A percentile compares a stretch with the other conserved stretches of the same genome.
Evolutionary conservation across 1,139 yeast genomes (phyloP).

Genomic region (Geotrichum candidum): DNA sequence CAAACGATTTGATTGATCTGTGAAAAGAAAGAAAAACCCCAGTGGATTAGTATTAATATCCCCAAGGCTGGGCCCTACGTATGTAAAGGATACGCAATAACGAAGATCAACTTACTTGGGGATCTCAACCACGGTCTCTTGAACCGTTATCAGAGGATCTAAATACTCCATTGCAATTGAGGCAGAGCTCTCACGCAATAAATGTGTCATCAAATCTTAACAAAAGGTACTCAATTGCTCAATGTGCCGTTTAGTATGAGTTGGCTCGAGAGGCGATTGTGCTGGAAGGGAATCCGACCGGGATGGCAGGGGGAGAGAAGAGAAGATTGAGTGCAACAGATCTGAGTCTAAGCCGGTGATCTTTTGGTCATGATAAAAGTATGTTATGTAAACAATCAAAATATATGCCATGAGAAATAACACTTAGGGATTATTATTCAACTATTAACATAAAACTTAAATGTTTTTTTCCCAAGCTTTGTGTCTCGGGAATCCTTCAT

Average conservation of each 20-base stretch:
- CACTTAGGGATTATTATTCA: neutral
- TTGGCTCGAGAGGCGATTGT: neutral
- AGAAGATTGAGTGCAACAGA: neutral
- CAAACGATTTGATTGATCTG: conserved; percentile 13
- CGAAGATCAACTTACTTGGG: neutral
- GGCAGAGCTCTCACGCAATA: neutral
- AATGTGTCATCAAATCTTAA: neutral
- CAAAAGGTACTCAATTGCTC: neutral
- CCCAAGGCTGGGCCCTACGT: neutral
- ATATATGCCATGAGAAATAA: neutral
- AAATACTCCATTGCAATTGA: neutral
- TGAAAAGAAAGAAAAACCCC: neutral
- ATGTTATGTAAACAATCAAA: neutral
- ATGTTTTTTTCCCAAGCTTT: neutral
- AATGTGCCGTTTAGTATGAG: neutral
- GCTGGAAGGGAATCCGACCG: neutral
- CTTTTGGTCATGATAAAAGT: neutral
- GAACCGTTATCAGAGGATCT: neutral
- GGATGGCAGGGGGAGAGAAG: neutral
- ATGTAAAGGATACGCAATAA: neutral
- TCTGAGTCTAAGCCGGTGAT: neutral
- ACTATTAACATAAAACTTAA: no score
- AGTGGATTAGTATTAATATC: neutral
- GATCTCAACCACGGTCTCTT: conserved; percentile 1
- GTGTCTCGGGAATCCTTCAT: neutral